Conservation (phyloP, 768 basidiomycete genomes). For the Hemileccinum impolitum region DNA sequence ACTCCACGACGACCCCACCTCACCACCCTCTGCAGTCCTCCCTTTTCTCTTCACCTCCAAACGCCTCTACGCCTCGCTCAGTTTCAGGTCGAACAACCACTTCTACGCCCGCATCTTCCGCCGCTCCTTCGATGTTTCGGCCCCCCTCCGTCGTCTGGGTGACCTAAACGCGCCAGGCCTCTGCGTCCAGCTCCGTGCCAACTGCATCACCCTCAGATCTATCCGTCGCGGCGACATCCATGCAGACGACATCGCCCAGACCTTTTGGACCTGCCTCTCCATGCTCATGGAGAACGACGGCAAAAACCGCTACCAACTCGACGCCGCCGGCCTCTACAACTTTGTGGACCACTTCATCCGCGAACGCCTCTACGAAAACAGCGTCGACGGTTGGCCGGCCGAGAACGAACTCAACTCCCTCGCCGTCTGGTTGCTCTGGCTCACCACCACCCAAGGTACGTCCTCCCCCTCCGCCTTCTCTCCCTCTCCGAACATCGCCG, state of each 20-base stretch:
- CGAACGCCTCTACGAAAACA: slow-evolving; percentile 42
- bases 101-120: slow-evolving; percentile 56
- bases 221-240: slow-evolving; percentile 34
- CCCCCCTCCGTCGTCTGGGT: slow-evolving; percentile 50
- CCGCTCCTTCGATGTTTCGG: slow-evolving; percentile 52
- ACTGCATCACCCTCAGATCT: slow-evolving; percentile 29
- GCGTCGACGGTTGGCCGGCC: slow-evolving; percentile 52
- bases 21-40: slow-evolving; percentile 38
- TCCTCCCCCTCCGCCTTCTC: slow-evolving; percentile 1
- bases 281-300: slow-evolving; percentile 70
- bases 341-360: slow-evolving; percentile 47
- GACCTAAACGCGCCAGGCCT: slow-evolving; percentile 36
- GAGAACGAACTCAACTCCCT: slow-evolving; percentile 49
- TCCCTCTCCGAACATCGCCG: slow-evolving; percentile 14
- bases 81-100: slow-evolving; percentile 16
- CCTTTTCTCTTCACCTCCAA: slow-evolving; percentile 48
- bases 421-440: slow-evolving; percentile 64
- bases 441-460: slow-evolving; percentile 50
- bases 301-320: slow-evolving; percentile 55
- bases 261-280: slow-evolving; percentile 48
- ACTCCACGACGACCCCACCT: slow-evolving; percentile 21
- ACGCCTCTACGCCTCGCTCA: slow-evolving; percentile 37
- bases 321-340: slow-evolving; percentile 44
- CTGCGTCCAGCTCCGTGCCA: slow-evolving; percentile 39
- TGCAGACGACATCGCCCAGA: slow-evolving; percentile 27